Evolutionary conservation across 192 early-diverging fungal species (phyloP), one percentile per base, ranked within the genome.

Genomic region (Kappamyces sp.): DNA sequence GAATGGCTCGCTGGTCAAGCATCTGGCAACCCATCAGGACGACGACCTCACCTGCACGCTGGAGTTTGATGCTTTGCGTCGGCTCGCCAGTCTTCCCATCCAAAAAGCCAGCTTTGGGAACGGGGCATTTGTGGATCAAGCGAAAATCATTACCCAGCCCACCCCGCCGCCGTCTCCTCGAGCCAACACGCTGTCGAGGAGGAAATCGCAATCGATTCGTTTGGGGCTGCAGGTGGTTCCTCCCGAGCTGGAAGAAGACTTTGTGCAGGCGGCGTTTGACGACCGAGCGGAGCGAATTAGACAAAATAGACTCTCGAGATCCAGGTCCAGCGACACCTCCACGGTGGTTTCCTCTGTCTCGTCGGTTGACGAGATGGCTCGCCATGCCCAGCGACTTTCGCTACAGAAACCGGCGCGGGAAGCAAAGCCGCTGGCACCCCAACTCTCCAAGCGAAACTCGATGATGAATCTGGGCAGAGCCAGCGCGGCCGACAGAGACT

Each of bases 1-100:
- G 22, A 30, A 64, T 14, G 61, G 63, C 8, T 59, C 63, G 9
- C 75, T 49, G 39, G 59, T 79, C 32, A 64, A 75, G 32, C 40
- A 45, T 9, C 68, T 67, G 39, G 72, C 77, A 6, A 65, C 48
- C 6, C 54, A 64, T 41, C 54, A 64, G n/a, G 49, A 37, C 3
- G 70, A 78, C 47, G 70, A 73, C 4, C 54, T 79, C 5, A 70
- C 71, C 45, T 79, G 77, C 49, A 33, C 69, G 3, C 60, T 75
- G 15, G 77, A 79, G 35, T 5, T 9, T 4, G 48, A 53, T 32
- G 67, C 57, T 2, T n/a, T 69, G 2, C 11, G 12, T 11, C 38
- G 39, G 15, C 49, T 69, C 34, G 61, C 65, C 9, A n/a, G n/a
- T n/a, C 11, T 45, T 12, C 11, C 11, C 43, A 45, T 45, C 11